Percentiles rank a stretch among this genome's conserved stretches.
These are phyloP conservation scores for Vachellia pachyceras DNA, from an alignment of 306 rosid species.

Conservation along the genomic window DNA sequence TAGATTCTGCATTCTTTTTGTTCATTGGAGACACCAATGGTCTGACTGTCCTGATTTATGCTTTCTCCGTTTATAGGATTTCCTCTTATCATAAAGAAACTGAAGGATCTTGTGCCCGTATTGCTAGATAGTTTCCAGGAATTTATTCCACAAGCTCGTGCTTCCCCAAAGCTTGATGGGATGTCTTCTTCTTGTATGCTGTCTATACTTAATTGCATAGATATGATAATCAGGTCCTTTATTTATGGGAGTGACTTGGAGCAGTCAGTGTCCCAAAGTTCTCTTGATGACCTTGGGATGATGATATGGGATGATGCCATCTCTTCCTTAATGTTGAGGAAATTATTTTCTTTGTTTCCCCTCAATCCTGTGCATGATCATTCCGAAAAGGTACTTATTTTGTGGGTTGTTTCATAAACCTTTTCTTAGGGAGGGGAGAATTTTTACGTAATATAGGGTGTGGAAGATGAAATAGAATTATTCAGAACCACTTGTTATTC, in stretches of 20 bases:
- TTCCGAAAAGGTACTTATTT: slow-evolving; percentile 62
- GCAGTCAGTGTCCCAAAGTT: slow-evolving; percentile 47
- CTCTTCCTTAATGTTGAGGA: slow-evolving; percentile 64
- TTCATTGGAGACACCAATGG: background rate
- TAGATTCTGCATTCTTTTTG: slow-evolving; percentile 1
- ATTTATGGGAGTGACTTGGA: slow-evolving; percentile 47
- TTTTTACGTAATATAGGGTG: slow-evolving; percentile 8
- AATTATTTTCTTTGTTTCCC: slow-evolving; percentile 67
- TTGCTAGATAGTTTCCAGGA: slow-evolving; percentile 77
- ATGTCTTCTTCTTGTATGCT: slow-evolving; percentile 73
- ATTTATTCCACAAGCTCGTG: slow-evolving; percentile 54
- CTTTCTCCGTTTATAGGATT: slow-evolving; percentile 52
- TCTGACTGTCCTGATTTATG: slow-evolving; percentile 44
- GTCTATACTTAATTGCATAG: slow-evolving; percentile 68
- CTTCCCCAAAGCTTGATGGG: slow-evolving; percentile 52
- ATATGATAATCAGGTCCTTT: slow-evolving; percentile 62
- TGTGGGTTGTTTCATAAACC: slow-evolving; percentile 9
- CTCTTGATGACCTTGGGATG: slow-evolving; percentile 46
- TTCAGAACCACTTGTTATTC: slow-evolving; percentile 15
- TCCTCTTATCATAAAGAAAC: slow-evolving; percentile 55
- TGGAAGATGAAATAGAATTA: slow-evolving; percentile 22
- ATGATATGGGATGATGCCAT: slow-evolving; percentile 52
- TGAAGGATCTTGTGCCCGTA: slow-evolving; percentile 69
- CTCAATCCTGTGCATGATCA: slow-evolving; percentile 52
- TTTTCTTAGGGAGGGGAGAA: slow-evolving; percentile 22